Evolutionary conservation across 1,139 yeast species (phyloP).

Genomic region (Zygoascus hellenicus): DNA sequence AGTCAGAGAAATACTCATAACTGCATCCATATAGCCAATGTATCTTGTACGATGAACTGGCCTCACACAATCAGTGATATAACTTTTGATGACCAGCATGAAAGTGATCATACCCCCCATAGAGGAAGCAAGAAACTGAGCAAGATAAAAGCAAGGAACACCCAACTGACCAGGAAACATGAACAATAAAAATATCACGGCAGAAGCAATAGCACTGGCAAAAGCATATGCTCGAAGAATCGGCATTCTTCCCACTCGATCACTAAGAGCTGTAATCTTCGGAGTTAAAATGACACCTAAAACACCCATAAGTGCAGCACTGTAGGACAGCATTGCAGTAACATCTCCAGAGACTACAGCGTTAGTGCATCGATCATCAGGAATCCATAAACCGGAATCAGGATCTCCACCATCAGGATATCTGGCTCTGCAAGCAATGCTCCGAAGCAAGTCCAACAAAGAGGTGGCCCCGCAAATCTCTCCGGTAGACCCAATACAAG

Average conservation of each 20-base stretch:
- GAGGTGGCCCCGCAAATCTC: conserved; percentile 14
- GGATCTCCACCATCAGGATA: conserved; percentile 12
- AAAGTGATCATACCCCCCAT: conserved; percentile 51
- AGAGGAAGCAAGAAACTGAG: conserved; percentile 40
- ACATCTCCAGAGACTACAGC: conserved; percentile 21
- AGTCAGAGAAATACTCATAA: conserved; percentile 53
- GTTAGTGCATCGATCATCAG: conserved; percentile 24
- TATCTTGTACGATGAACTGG: conserved; percentile 50
- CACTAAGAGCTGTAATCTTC: conserved; percentile 53
- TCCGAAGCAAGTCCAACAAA: conserved; percentile 14
- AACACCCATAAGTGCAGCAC: conserved; percentile 18
- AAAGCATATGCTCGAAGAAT: conserved; percentile 35
- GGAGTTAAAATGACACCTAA: conserved; percentile 25
- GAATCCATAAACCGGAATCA: neutral
- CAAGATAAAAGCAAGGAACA: conserved; percentile 35
- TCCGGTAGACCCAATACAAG: conserved; percentile 11
- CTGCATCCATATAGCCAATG: conserved; percentile 53
- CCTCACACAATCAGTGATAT: conserved; percentile 54
- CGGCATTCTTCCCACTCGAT: conserved; percentile 56
- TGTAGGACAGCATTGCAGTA: conserved; percentile 22
- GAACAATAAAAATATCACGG: conserved; percentile 23
- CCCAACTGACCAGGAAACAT: conserved; percentile 29
- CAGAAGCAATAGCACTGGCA: conserved; percentile 19
- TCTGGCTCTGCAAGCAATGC: conserved; percentile 14
- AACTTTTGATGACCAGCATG: conserved; percentile 50